phyloP scores from a whole-genome alignment of 2,329 filamentous ascomycete species.

The Myrmaecium sp. region DNA sequence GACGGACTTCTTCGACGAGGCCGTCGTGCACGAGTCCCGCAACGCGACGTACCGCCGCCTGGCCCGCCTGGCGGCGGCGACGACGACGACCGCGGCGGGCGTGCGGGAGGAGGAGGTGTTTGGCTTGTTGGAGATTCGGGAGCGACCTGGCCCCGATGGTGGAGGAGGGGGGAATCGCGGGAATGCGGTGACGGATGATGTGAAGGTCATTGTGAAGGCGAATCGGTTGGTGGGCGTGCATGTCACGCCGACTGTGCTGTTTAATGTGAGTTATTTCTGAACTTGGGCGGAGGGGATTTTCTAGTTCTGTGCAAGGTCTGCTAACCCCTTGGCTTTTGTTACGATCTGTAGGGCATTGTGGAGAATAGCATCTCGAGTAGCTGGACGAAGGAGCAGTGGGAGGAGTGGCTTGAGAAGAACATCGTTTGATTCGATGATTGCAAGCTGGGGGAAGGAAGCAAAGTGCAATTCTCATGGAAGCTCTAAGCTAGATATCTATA shows the following conservation, averaged over 20 bases:
- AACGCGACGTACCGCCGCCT: slow-evolving; percentile 73
- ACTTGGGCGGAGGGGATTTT: background rate
- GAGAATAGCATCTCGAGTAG: slow-evolving; percentile 62
- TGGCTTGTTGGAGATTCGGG: slow-evolving; percentile 48
- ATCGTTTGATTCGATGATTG: slow-evolving; percentile 38
- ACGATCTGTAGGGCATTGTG: slow-evolving; percentile 39
- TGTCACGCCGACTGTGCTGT: slow-evolving; percentile 78
- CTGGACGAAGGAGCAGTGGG: slow-evolving; percentile 69
- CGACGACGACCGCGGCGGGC: too few relatives aligned
- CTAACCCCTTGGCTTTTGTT: background rate
- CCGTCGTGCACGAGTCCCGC: slow-evolving; percentile 64
- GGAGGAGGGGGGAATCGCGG: slow-evolving; percentile 56
- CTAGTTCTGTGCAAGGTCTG: background rate
- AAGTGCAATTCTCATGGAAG: too few relatives aligned
- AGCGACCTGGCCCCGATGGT: slow-evolving; percentile 50
- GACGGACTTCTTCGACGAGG: slow-evolving; percentile 67
- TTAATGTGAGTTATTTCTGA: slow-evolving; percentile 41
- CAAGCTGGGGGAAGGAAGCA: too few relatives aligned
- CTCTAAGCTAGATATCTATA: too few relatives aligned
- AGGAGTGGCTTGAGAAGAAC: slow-evolving; percentile 60
- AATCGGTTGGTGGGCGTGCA: slow-evolving; percentile 67
- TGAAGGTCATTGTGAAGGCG: slow-evolving; percentile 68
- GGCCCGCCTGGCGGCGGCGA: slow-evolving; percentile 54
- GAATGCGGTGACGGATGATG: slow-evolving; percentile 67
- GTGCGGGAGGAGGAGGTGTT: slow-evolving; percentile 56